Base-by-base conservation (phyloP, 1,139 yeast species). In the Geotrichum australiense region DNA sequence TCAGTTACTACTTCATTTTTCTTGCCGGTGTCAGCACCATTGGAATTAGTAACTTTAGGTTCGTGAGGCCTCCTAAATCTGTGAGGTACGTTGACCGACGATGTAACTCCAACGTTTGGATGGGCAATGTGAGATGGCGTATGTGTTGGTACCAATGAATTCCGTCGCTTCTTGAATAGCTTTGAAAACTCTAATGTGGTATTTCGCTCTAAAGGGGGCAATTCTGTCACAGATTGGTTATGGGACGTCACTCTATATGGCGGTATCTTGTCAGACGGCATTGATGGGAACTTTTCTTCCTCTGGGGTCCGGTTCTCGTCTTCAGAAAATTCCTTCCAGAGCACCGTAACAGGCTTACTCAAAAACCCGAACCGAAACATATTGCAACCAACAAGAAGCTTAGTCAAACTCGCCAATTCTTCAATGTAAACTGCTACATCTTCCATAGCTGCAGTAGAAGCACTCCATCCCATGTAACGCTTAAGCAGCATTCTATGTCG, bases 361-460 rank as follows among this genome's bases (percentile, higher is more conserved):
- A 72, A 53, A 49, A 71, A 71, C 3, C 77, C 75, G 49, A 69
- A 71, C 47, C 68, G 66, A 50, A 72, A 71, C 47, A 65, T 69
- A 43, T 67, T 64, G 11, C 66, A 70, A 20, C 77, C 77, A 21
- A 70, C 72, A 5, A 72, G 53, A 10, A 67, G 50, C 47, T 66
- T 69, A 0, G 68, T 59, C 30, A 72, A 49, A 39, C 62, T 65
- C 3, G 65, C 50, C 7, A 72, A 53, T 47, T 71, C 76, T 47
- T 72, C 76, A 21, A 69, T 59, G 48, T 70, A 71, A 39, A 68
- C 73, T 35, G 71, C 69, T 24, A 72, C 61, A 49, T 72, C 76
- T 43, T 70, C 75, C 2, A 68, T 53, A 0, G 74, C 73, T 2
- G 73, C 66, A 44, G 68, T 66, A 1, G 73, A 58, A 1, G 76